phyloP scores from a whole-genome alignment of 352 stramenopile genomes.

The Phytophthora cactorum region DNA sequence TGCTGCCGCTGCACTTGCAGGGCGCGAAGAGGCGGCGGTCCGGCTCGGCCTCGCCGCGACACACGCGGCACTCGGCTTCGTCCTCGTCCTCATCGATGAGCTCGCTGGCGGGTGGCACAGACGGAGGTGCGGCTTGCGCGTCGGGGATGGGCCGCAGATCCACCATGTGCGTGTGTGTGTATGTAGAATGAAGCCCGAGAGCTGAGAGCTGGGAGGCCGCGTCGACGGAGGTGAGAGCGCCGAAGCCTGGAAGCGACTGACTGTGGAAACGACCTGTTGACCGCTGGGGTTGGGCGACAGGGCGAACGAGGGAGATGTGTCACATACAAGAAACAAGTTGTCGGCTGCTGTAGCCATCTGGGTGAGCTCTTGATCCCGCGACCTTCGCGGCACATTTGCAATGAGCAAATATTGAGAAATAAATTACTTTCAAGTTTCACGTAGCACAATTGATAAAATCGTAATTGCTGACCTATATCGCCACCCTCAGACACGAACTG shows the following conservation, averaged over 20 bases:
- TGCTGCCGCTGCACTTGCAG: constrained; percentile 96
- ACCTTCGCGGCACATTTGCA: constrained; percentile 12
- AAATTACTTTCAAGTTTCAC: too few species aligned
- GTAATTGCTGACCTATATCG: too few species aligned
- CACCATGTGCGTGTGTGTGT: constrained; percentile 12
- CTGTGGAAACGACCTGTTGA: too few species aligned
- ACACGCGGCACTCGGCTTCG: constrained; percentile 95
- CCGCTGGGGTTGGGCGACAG: constrained; percentile 10
- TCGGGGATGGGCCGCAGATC: constrained; percentile 20
- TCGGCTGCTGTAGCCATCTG: constrained; percentile 12
- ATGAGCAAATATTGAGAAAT: too few species aligned
- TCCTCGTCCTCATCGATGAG: constrained; percentile 53
- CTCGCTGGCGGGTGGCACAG: constrained; percentile 1
- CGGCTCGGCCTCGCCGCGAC: constrained; percentile 88
- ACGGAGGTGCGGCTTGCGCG: background rate
- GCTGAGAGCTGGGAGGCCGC: background rate
- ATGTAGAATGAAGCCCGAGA: background rate
- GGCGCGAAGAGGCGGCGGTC: constrained; percentile 80
- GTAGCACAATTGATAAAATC: too few species aligned
- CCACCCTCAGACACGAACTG: too few species aligned
- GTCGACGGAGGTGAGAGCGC: background rate
- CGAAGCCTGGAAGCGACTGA: too few species aligned
- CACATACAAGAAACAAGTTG: constrained; percentile 1
- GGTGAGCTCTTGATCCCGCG: background rate
- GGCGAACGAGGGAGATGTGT: background rate